Conservation (phyloP, 805 yeast genomes). For the Pichia pseudocactophila region DNA sequence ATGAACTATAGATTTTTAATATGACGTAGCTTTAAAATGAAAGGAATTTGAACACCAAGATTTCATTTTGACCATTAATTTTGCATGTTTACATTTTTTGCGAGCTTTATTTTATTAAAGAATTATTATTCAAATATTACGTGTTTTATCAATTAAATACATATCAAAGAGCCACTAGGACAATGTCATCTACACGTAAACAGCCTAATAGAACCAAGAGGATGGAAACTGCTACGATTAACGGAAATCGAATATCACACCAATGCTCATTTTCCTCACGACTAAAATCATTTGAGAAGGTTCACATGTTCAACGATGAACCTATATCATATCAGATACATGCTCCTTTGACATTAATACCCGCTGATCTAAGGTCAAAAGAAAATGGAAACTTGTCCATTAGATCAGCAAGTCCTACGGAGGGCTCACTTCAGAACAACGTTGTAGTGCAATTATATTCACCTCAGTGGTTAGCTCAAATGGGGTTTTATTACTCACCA, state of each 20-base stretch:
- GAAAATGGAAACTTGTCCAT: neutral
- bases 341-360: constrained; percentile 1
- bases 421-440: too few relatives aligned
- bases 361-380: neutral
- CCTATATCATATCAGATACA: constrained; percentile 6
- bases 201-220: neutral
- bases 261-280: constrained; percentile 5
- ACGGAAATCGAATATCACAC: neutral
- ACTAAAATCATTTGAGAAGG: constrained; percentile 1
- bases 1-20: too few relatives aligned
- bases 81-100: too few relatives aligned
- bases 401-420: neutral
- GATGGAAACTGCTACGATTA: neutral
- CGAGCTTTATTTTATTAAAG: too few relatives aligned
- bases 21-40: too few relatives aligned
- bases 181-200: neutral
- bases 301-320: constrained; percentile 5
- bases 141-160: too few relatives aligned
- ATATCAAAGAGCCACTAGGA: too few relatives aligned
- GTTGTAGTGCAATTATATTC: constrained; percentile 1
- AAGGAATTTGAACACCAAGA: too few relatives aligned
- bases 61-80: too few relatives aligned
- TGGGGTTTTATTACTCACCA: constrained; percentile 11
- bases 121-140: too few relatives aligned
- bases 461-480: constrained; percentile 6